phyloP scores from a whole-genome alignment of 2,329 filamentous ascomycete genomes.

The Xylaria sp. region DNA sequence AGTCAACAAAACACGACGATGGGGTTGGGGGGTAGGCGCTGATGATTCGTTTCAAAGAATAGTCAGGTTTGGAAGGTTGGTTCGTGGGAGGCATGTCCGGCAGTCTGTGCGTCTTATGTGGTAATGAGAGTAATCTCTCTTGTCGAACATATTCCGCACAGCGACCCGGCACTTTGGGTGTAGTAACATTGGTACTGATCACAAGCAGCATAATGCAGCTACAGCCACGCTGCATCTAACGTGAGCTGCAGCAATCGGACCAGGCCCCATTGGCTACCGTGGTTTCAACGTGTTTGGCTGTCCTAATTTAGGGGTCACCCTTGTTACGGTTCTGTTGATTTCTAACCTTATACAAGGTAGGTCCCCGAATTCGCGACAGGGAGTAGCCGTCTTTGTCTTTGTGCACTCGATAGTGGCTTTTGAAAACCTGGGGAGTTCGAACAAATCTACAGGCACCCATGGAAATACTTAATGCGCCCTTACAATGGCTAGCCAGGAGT shows the following conservation, averaged over 20 bases:
- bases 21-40: background rate
- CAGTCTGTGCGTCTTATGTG: background rate
- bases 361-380: background rate
- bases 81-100: background rate
- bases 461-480: background rate
- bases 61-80: background rate
- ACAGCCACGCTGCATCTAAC: background rate
- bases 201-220: background rate
- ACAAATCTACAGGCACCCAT: background rate
- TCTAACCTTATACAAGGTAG: background rate
- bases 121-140: background rate
- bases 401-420: background rate
- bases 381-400: background rate
- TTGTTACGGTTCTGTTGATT: background rate
- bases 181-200: background rate
- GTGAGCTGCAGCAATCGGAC: background rate
- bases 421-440: background rate
- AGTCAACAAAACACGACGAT: background rate
- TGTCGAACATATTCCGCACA: background rate
- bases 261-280: conserved; percentile 4
- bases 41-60: background rate
- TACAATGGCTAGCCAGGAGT: background rate
- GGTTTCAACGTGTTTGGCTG: background rate
- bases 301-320: background rate
- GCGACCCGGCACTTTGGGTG: background rate